Conservation (phyloP, 768 basidiomycete species). For the Hysterangium stoloniferum region DNA sequence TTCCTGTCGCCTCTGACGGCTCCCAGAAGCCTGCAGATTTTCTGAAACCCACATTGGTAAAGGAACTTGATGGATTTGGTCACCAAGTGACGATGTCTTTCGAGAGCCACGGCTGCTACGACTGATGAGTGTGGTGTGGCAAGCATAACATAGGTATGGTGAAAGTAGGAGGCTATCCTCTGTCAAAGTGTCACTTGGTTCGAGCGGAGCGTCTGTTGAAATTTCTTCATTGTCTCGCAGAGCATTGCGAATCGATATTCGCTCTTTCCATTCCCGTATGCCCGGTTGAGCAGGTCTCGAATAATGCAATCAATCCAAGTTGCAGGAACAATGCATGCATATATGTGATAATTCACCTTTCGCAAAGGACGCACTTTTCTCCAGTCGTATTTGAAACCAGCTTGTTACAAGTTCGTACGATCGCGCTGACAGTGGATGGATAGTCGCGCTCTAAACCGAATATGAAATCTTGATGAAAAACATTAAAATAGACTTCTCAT, state of each 20-base stretch:
- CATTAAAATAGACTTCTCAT: background rate
- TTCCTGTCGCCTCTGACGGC: background rate
- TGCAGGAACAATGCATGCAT: background rate
- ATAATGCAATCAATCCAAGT: background rate
- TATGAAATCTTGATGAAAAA: slow-evolving; percentile 67
- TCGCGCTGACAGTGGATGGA: slow-evolving; percentile 81
- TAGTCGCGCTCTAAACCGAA: slow-evolving; percentile 73
- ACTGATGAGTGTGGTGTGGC: slow-evolving; percentile 54
- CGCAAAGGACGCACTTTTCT: slow-evolving; percentile 55
- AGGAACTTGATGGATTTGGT: background rate
- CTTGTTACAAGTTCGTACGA: slow-evolving; percentile 74
- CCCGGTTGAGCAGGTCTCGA: slow-evolving; percentile 55
- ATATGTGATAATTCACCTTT: slow-evolving; percentile 38
- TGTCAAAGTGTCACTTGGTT: slow-evolving; percentile 1
- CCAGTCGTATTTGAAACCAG: slow-evolving; percentile 47
- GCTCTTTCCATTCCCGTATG: slow-evolving; percentile 65
- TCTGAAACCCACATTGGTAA: background rate
- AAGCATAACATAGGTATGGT: slow-evolving; percentile 51
- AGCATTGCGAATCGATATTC: slow-evolving; percentile 66
- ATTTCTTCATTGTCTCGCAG: slow-evolving; percentile 24
- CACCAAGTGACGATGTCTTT: slow-evolving; percentile 1
- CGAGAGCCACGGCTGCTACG: slow-evolving; percentile 18
- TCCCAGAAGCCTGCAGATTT: background rate
- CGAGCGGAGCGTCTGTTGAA: slow-evolving; percentile 13
- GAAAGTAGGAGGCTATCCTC: slow-evolving; percentile 21